These are phyloP conservation scores for Umbelopsis ramanniana DNA, from an alignment of 192 early-diverging fungal genomes.

Conservation along the genomic window DNA sequence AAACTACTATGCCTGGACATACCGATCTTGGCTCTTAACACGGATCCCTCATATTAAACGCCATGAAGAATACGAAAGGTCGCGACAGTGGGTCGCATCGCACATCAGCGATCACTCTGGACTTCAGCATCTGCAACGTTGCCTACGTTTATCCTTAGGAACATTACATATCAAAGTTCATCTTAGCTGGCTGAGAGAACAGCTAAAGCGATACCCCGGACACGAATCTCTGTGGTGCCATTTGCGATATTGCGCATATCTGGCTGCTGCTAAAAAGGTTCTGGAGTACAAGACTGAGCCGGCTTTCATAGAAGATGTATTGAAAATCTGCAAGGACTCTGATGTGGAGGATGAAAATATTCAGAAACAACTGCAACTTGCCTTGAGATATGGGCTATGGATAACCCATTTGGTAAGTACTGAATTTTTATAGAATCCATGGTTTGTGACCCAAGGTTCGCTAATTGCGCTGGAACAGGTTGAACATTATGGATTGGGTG, in stretches of 20 bases:
- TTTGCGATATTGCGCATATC: slow-evolving; percentile 43
- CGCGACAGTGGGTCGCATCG: slow-evolving; percentile 29
- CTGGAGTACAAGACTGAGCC: neutral
- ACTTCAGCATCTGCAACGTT: slow-evolving; percentile 48
- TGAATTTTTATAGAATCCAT: neutral
- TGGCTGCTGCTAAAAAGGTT: neutral
- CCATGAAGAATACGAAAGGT: slow-evolving; percentile 21
- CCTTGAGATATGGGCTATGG: slow-evolving; percentile 30
- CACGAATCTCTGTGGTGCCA: slow-evolving; percentile 60
- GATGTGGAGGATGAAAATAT: neutral
- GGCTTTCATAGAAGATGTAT: neutral
- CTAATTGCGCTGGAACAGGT: neutral
- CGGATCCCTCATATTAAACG: slow-evolving; percentile 21
- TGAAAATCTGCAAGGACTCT: neutral
- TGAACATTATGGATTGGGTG: neutral
- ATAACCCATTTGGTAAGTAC: slow-evolving; percentile 22
- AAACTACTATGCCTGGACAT: slow-evolving; percentile 59
- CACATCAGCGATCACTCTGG: slow-evolving; percentile 57
- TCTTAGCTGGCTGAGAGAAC: slow-evolving; percentile 21
- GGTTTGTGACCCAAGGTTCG: neutral
- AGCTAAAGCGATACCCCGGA: slow-evolving; percentile 49
- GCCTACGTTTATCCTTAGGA: slow-evolving; percentile 25
- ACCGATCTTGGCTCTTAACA: slow-evolving; percentile 52
- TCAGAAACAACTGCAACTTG: slow-evolving; percentile 19
- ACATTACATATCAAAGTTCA: slow-evolving; percentile 15